Percentiles rank a stretch among this genome's conserved stretches.
Conservation (phyloP, 192 early-diverging fungal genomes). For the Coemansia sp. region DNA sequence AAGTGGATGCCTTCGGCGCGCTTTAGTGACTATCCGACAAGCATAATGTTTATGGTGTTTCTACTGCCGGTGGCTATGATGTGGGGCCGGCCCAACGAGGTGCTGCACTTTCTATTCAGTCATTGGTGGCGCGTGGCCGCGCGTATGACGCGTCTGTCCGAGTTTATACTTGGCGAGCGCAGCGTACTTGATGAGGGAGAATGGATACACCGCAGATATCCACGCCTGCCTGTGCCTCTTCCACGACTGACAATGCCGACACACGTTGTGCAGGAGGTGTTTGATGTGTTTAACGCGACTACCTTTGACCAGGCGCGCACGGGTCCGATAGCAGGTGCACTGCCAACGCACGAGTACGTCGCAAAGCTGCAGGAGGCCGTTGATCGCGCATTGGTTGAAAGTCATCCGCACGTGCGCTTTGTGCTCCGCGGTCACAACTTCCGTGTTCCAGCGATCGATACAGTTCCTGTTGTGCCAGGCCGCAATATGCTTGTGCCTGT, state of each 20-base stretch:
- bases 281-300: constrained; percentile 23
- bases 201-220: constrained; percentile 55
- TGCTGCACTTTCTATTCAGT: constrained; percentile 57
- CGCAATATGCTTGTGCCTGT: constrained; percentile 80
- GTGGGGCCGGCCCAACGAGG: constrained; percentile 62
- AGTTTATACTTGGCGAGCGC: constrained; percentile 79
- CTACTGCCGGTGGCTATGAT: constrained; percentile 66
- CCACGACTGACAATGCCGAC: constrained; percentile 55
- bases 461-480: constrained; percentile 75
- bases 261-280: constrained; percentile 52
- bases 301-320: constrained; percentile 24
- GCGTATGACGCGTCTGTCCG: constrained; percentile 65
- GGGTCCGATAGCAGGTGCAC: constrained; percentile 7
- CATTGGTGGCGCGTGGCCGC: constrained; percentile 76
- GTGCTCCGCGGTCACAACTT: constrained; percentile 64
- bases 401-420: constrained; percentile 57
- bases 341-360: constrained; percentile 27
- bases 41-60: constrained; percentile 72
- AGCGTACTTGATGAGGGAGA: constrained; percentile 72
- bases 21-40: constrained; percentile 64
- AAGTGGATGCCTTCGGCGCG: constrained; percentile 19
- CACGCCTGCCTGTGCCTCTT: constrained; percentile 56
- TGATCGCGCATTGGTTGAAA: constrained; percentile 46
- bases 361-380: constrained; percentile 32
- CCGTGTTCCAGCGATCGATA: constrained; percentile 84